These are phyloP conservation scores for Microdochium nivale DNA, from an alignment of 2,329 filamentous ascomycete species.

Conservation along the genomic window DNA sequence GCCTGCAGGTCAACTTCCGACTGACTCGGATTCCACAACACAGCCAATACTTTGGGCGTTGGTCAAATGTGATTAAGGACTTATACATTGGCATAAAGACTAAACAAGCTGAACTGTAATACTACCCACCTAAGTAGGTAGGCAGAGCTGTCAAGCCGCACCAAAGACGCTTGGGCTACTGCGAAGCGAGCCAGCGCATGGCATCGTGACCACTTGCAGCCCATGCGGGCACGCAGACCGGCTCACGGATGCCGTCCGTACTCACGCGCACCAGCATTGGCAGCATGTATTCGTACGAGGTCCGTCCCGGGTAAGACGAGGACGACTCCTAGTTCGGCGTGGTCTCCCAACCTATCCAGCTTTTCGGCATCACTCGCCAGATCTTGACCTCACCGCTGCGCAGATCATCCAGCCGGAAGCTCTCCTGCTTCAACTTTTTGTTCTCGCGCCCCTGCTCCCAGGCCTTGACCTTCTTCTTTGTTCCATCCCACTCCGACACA, in stretches of 20 bases:
- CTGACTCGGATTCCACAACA: too few species aligned
- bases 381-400: conserved; percentile 93
- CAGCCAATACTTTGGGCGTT: too few species aligned
- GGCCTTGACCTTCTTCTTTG: conserved; percentile 91
- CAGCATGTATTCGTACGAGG: conserved; percentile 13
- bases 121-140: too few species aligned
- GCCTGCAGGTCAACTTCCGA: too few species aligned
- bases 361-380: conserved; percentile 88
- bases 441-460: conserved; percentile 95
- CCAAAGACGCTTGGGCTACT: not conserved
- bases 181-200: not conserved
- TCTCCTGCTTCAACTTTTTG: conserved; percentile 89
- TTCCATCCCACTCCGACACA: conserved; percentile 95
- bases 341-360: conserved; percentile 84
- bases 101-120: too few species aligned
- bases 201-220: not conserved
- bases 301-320: conserved; percentile 5
- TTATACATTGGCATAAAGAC: too few species aligned
- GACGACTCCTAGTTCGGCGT: conserved; percentile 37
- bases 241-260: conserved; percentile 10
- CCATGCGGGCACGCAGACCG: not conserved
- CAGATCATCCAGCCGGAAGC: conserved; percentile 87
- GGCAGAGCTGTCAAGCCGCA: too few species aligned
- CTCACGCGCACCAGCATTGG: conserved; percentile 16
- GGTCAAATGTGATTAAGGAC: too few species aligned